Evolutionary conservation across 257 asterid genomes (phyloP).

Genomic region (Ajuga chamaepitys): DNA sequence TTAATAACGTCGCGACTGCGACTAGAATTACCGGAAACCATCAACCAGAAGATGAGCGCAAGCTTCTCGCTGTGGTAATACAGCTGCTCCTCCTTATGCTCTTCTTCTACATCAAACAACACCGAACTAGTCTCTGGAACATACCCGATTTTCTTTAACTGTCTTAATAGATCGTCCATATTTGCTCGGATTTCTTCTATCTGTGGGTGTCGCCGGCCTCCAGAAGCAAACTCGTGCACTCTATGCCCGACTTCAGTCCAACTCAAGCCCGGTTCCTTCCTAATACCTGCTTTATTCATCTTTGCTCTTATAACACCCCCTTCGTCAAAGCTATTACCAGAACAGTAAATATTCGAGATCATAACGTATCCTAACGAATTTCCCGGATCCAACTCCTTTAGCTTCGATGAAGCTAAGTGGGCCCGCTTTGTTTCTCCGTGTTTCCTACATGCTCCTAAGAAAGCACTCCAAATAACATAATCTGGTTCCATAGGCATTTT

Average conservation of each 20-base stretch:
- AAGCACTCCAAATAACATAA: slow-evolving; percentile 79
- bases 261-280: slow-evolving; percentile 78
- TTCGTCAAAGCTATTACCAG: slow-evolving; percentile 34
- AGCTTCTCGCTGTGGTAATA: slow-evolving; percentile 85
- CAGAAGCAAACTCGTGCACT: slow-evolving; percentile 77
- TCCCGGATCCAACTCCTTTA: slow-evolving; percentile 60
- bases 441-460: slow-evolving; percentile 79
- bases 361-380: slow-evolving; percentile 67
- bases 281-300: slow-evolving; percentile 49
- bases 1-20: slow-evolving; percentile 25
- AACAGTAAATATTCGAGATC: slow-evolving; percentile 56
- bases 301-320: slow-evolving; percentile 44
- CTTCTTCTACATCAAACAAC: slow-evolving; percentile 71
- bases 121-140: slow-evolving; percentile 42
- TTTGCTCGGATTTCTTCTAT: slow-evolving; percentile 39
- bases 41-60: slow-evolving; percentile 64
- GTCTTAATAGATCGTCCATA: slow-evolving; percentile 33
- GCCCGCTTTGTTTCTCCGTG: slow-evolving; percentile 59
- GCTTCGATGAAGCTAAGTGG: slow-evolving; percentile 42
- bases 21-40: slow-evolving; percentile 25
- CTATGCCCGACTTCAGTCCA: slow-evolving; percentile 55
- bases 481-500: slow-evolving; percentile 53
- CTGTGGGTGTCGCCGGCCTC: slow-evolving; percentile 49
- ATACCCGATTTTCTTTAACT: slow-evolving; percentile 25
- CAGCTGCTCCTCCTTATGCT: slow-evolving; percentile 85